Base-by-base conservation (phyloP, 768 basidiomycete genomes). In the Tremella yokohamensis region DNA sequence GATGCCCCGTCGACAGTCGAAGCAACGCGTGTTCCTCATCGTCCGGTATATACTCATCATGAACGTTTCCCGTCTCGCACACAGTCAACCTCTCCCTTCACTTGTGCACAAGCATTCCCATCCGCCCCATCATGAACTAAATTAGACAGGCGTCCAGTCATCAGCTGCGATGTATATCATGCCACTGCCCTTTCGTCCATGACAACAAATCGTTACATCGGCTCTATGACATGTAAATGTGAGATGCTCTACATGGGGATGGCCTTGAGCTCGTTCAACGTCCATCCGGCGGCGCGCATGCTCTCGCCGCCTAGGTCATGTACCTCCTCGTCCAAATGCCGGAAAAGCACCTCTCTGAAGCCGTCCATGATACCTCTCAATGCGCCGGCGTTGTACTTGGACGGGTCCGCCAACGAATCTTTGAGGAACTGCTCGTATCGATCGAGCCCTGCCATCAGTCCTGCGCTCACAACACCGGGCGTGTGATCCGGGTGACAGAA, bases 291-390 rank as follows among this genome's bases (percentile, higher is more conserved):
- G 39, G 63, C 63, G 37, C 65, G 60, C 70, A 75, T 69, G 37
- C 71, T 71, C 47, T 68, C 68, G 49, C 59, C 70, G 11, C 69
- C 67, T 19, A 77, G 52, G 58, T 72, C 74, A 19, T 74, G 54
- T 9, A 77, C 74, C 54, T 77, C 76, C 52, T 75, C 76, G 49
- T 74, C 74, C 6, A 77, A 58, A 62, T 77, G 76, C 19, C 67
- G 68, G 56, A 77, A 76, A 29, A 78, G 49, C 4, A 77, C 61
- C 2, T 76, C 75, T 1, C 69, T 61, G 63, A 75, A 76, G 0
- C 57, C 57, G 38, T 68, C 70, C 62, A 75, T 64, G 42, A 72
- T 69, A 20, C 16, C 49, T 8, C 69, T 58, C 37, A 78, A 62
- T 22, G 68, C 65, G 4, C 48, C 52, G 0, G 77, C 62, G 40